Conservation (phyloP, 495 filamentous ascomycete species). For the Bombardia bombarda region DNA sequence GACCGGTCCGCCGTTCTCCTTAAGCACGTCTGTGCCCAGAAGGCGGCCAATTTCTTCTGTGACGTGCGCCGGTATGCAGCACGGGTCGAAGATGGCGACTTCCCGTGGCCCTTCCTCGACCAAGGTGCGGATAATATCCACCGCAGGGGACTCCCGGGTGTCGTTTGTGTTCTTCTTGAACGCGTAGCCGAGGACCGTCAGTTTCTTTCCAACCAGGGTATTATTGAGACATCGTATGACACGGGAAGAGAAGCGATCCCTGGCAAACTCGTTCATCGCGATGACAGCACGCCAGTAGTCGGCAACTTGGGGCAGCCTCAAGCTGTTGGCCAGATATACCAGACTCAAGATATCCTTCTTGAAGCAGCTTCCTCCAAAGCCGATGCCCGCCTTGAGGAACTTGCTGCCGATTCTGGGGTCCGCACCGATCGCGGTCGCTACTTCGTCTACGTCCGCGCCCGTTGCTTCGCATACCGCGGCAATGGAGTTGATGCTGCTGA, state of each 20-base stretch:
- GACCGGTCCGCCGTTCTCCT: constrained; percentile 26
- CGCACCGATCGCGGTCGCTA: constrained; percentile 55
- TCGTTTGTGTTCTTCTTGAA: constrained; percentile 78
- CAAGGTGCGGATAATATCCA: constrained; percentile 55
- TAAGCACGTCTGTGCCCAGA: constrained; percentile 19
- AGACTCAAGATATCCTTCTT: constrained; percentile 73
- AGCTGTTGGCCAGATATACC: constrained; percentile 62
- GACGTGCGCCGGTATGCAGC: constrained; percentile 37
- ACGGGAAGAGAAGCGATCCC: constrained; percentile 54
- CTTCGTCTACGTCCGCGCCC: constrained; percentile 66
- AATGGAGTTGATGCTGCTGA: constrained; percentile 74
- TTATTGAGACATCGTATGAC: constrained; percentile 59
- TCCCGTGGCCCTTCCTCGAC: constrained; percentile 51
- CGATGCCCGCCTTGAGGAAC: constrained; percentile 68
- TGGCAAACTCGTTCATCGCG: constrained; percentile 68
- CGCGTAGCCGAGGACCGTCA: constrained; percentile 68
- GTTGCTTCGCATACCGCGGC: constrained; percentile 69
- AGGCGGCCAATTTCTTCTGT: constrained; percentile 32
- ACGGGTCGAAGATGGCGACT: constrained; percentile 68
- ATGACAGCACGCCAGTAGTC: constrained; percentile 69
- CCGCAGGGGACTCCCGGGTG: constrained; percentile 60
- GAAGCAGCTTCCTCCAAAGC: constrained; percentile 75
- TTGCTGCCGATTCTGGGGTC: constrained; percentile 63
- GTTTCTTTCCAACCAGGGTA: constrained; percentile 58
- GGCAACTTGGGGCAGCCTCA: constrained; percentile 64